Evolutionary conservation across 2,329 filamentous ascomycete species (phyloP), one percentile per base, ranked within the genome.

Genomic region (Penicillium sp.): DNA sequence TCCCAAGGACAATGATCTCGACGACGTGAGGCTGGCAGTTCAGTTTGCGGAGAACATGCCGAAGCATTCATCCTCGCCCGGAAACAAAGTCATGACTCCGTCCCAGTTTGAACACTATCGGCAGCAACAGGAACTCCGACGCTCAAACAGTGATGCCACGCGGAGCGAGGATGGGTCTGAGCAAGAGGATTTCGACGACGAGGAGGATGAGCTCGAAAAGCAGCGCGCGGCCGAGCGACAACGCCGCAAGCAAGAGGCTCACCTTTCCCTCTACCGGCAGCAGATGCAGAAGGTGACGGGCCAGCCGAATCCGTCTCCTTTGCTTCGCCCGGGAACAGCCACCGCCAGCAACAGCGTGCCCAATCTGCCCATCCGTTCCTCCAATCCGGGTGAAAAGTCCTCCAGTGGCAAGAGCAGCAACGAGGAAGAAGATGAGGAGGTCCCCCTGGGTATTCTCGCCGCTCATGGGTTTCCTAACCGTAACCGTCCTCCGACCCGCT

Each of bases 251-350:
- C 90, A 95, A 65, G 88, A 95, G 68, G 90, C 90, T 9, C 88
- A 93, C 65, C 84, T 95, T 75, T 80, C 88, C 1, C 85, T 95
- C 1, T 95, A 95, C 67, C 82, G 90, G 49, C 90, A 95, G 66
- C 87, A 93, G 69, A 95, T 95, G 90, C 95, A 91, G 86, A 95
- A 95, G 70, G 86, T 93, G 28, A 94, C 89, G 1, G 90, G 90
- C 41, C 88, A 91, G 58, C 72, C 82, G 24, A 67, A 76, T 4
- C 67, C 76, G 9, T 70, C 73, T 37, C 66, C 76, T 11, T 62
- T 72, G 9, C 67, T 76, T 26, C 79, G 82, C n/a, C 76, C 80
- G 11, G 72, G 73, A 43, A 67, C 84, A 51, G 74, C 78, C 13
- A 72, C 77, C 32, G 81, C 80, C 4, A 71, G 68, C 47, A 74